phyloP scores from a whole-genome alignment of 2,329 filamentous ascomycete species.

The Calonectria pteridis region DNA sequence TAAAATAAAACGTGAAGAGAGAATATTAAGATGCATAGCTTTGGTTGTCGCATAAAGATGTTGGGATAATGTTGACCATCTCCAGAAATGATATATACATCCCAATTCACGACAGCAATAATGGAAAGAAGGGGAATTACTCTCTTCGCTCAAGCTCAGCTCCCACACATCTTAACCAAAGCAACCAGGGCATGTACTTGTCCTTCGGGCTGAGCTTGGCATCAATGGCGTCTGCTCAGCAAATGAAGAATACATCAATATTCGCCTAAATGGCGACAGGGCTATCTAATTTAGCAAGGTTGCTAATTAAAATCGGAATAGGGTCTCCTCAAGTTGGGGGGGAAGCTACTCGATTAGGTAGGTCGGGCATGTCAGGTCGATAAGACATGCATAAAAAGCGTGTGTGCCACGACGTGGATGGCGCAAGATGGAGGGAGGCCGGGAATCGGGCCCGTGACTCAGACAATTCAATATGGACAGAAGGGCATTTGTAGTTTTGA shows the following conservation, averaged over 20 bases:
- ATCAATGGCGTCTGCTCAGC: not conserved
- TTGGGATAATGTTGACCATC: not conserved
- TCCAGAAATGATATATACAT: not conserved
- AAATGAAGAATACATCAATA: not conserved
- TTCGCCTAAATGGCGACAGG: not conserved
- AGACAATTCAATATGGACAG: not conserved
- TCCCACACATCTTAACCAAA: not conserved
- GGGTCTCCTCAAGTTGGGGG: not conserved
- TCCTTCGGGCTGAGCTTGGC: not conserved
- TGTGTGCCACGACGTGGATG: constrained; percentile 10
- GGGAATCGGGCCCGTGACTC: constrained; percentile 13
- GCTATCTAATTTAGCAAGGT: not conserved
- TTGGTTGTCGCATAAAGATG: not conserved
- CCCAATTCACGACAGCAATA: no score
- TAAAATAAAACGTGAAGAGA: not conserved
- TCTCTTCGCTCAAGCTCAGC: not conserved
- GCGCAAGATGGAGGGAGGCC: constrained; percentile 11
- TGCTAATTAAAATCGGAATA: not conserved
- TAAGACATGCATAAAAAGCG: constrained; percentile 15
- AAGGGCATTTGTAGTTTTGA: not conserved
- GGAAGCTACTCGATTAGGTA: constrained; percentile 21
- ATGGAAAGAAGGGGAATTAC: no score
- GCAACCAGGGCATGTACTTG: not conserved
- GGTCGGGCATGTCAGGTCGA: constrained; percentile 17
- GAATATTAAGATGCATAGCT: not conserved